Conservation (phyloP, 2,329 filamentous ascomycete genomes). For the Ceratocystis lukuohia region DNA sequence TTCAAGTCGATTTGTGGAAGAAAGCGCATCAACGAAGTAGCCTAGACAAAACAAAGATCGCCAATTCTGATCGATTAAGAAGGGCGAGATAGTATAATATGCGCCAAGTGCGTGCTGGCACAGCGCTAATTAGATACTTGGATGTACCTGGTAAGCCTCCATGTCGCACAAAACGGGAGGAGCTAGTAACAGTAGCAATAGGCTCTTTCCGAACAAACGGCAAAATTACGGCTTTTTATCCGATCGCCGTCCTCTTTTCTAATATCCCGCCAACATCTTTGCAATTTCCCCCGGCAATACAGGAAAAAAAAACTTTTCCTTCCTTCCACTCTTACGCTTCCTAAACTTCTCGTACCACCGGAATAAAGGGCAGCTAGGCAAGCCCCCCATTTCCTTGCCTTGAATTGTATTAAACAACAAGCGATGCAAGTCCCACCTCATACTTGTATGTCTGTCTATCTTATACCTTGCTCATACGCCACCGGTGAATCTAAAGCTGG, state of each 20-base stretch:
- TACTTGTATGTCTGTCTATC: too few relatives aligned
- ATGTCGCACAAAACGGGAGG: neutral
- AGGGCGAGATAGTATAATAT: too few relatives aligned
- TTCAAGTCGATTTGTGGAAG: too few relatives aligned
- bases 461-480: too few relatives aligned
- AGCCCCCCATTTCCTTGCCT: neutral
- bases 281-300: neutral
- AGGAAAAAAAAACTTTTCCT: neutral
- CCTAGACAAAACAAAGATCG: too few relatives aligned
- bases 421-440: too few relatives aligned
- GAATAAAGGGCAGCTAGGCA: neutral
- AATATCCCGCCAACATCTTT: neutral
- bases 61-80: too few relatives aligned
- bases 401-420: neutral
- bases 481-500: too few relatives aligned
- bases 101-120: too few relatives aligned
- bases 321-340: neutral
- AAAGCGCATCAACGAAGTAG: too few relatives aligned
- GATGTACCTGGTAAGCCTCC: neutral
- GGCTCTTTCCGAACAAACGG: neutral
- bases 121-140: too few relatives aligned
- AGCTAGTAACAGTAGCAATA: neutral
- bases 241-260: neutral
- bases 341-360: neutral
- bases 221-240: neutral